Conservation (phyloP, 176 grass and related monocot species). For the maize (Zea mays) region DNA sequence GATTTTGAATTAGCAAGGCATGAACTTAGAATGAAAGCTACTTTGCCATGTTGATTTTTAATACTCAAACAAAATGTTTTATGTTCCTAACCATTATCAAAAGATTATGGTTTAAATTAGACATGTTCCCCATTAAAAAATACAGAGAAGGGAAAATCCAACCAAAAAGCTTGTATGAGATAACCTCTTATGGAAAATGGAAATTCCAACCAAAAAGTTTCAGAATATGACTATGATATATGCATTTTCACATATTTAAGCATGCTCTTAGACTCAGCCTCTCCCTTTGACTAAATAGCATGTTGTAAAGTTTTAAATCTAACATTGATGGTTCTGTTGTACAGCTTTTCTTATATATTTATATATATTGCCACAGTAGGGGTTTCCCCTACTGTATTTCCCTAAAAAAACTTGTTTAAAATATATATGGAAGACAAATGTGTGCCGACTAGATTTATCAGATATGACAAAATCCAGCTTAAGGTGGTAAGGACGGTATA, state of each 20-base stretch:
- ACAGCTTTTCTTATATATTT: neutral
- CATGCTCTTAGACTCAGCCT: neutral
- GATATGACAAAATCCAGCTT: neutral
- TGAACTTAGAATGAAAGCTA: neutral
- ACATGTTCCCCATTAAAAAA: neutral
- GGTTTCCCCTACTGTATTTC: neutral
- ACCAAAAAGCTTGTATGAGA: constrained; percentile 11
- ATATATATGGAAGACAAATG: constrained; percentile 3
- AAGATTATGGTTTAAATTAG: neutral
- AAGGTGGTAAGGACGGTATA: constrained; percentile 20
- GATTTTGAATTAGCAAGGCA: neutral
- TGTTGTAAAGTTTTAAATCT: neutral
- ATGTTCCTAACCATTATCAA: neutral
- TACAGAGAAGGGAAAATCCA: neutral
- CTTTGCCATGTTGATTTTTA: neutral
- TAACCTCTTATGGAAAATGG: neutral
- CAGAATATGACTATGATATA: neutral
- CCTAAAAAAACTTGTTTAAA: neutral
- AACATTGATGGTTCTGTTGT: neutral
- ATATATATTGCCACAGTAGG: neutral
- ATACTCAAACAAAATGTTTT: neutral
- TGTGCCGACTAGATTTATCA: neutral
- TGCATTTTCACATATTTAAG: neutral
- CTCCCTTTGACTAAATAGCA: neutral
- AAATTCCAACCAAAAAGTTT: neutral